A percentile compares a stretch with the other conserved stretches of the same genome.
phyloP scores from a whole-genome alignment of 78 protist genomes.

The Cavenderia fasciculata region DNA sequence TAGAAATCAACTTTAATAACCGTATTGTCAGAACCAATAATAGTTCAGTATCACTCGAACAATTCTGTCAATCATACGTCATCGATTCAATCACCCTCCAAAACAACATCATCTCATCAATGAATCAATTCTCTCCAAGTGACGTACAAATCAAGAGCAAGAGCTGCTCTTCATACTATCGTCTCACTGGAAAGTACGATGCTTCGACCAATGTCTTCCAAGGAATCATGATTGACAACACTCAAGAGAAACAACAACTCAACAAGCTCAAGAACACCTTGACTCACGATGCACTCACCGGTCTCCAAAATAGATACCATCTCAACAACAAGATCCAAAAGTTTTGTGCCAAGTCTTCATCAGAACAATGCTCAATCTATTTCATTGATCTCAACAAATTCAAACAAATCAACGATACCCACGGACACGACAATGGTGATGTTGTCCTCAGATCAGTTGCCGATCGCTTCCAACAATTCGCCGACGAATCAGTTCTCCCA shows the following conservation, averaged over 20 bases:
- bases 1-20: too few relatives aligned
- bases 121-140: too few relatives aligned
- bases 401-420: constrained; percentile 63
- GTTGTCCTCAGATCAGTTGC: constrained; percentile 32
- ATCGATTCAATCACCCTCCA: too few relatives aligned
- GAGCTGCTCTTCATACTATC: too few relatives aligned
- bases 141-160: too few relatives aligned
- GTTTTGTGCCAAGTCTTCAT: constrained; percentile 24
- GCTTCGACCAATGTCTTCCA: neutral
- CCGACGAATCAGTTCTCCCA: constrained; percentile 27
- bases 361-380: constrained; percentile 31
- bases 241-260: constrained; percentile 26
- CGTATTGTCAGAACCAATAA: too few relatives aligned
- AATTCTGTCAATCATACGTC: too few relatives aligned
- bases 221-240: constrained; percentile 40
- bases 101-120: too few relatives aligned
- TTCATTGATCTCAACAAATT: constrained; percentile 57
- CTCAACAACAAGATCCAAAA: constrained; percentile 52
- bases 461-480: neutral
- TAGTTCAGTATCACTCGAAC: too few relatives aligned
- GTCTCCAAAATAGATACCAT: constrained; percentile 49
- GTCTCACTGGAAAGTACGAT: constrained; percentile 45
- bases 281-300: constrained; percentile 55
- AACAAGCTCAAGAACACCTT: constrained; percentile 33
- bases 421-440: constrained; percentile 69